These are phyloP conservation scores for Talinum fruticosum DNA, from an alignment of 148 eudicot species.

Conservation along the genomic window DNA sequence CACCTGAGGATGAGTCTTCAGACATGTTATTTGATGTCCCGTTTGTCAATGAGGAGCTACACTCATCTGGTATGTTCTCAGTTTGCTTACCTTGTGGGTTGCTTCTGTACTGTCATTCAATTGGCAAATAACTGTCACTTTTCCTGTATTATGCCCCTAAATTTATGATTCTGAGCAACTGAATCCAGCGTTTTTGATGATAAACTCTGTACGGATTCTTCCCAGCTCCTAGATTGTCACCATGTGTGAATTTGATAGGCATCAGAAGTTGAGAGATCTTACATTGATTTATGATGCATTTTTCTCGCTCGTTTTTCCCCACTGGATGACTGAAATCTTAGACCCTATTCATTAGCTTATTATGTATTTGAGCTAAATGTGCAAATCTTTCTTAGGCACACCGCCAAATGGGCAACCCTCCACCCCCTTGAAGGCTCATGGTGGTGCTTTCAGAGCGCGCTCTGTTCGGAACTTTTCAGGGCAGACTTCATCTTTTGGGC, in stretches of 20 bases:
- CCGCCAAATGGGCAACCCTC: conserved; percentile 21
- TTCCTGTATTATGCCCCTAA: neutral
- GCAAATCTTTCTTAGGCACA: conserved; percentile 16
- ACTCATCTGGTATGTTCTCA: conserved; percentile 48
- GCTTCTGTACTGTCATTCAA: neutral
- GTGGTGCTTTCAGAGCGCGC: conserved; percentile 3
- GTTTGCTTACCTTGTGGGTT: conserved; percentile 6
- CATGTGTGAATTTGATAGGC: neutral
- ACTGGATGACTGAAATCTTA: neutral
- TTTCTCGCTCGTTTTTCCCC: too few relatives aligned
- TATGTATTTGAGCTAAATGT: conserved; percentile 1
- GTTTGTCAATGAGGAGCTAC: conserved; percentile 44
- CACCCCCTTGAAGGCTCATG: conserved; percentile 11
- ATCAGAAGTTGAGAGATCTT: neutral
- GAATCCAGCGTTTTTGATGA: too few relatives aligned
- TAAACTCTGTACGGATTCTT: neutral
- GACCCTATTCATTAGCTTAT: neutral
- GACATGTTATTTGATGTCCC: conserved; percentile 61
- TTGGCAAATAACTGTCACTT: neutral
- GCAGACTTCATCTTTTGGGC: conserved; percentile 42
- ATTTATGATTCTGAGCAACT: neutral
- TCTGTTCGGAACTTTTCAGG: conserved; percentile 42
- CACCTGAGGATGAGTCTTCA: conserved; percentile 35
- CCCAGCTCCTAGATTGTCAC: neutral
- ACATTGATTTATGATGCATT: neutral